Base-by-base conservation (phyloP, 345 rosid genomes). In the Abelmoschus esculentus region DNA sequence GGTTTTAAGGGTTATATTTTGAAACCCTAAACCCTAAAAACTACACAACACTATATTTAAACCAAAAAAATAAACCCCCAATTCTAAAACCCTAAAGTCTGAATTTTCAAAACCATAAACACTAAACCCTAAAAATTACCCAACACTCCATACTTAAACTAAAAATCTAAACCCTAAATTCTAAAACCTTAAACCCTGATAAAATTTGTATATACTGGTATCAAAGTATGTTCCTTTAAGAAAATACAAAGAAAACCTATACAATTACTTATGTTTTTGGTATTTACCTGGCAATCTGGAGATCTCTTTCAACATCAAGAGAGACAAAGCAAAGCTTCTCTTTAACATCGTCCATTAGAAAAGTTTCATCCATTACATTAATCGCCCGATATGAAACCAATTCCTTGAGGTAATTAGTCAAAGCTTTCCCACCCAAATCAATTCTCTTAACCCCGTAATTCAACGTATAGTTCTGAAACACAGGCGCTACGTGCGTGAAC, bases 281-380 rank as follows among this genome's bases (percentile, higher is more conserved):
- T 19, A 12, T 58, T 28, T 57, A 57, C 61, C 92, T 79, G 36
- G 95, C 87, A 62, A 86, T 69, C 68, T 78, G 76, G 72, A 22
- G 26, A 80, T 91, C 97, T 67, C 89, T 89, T 11, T 74, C 77
- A 58, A 89, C 84, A 54, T 93, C 88, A 42, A 86, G 91, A 6
- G 98, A 89, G 59, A 93, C 98, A 62, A 89, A 91, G 77, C 96
- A 93, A 58, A 93, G 87, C 79, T 86, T 89, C 89, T 93, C 98
- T 65, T 93, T 91, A 3, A 89, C 98, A 87, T 93, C 95, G 64
- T 93, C 98, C 75, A 91, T 85, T 2, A 89, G 50, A 74, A 91
- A 90, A 66, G 87, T 88, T 73, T 93, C 91, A 40, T 93, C 97
- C 93, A 83, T 91, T 0, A 91, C 89, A 82, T 89, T 91, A 6